phyloP scores from a whole-genome alignment of 352 stramenopile species.

The Globisporangium echinulatum region DNA sequence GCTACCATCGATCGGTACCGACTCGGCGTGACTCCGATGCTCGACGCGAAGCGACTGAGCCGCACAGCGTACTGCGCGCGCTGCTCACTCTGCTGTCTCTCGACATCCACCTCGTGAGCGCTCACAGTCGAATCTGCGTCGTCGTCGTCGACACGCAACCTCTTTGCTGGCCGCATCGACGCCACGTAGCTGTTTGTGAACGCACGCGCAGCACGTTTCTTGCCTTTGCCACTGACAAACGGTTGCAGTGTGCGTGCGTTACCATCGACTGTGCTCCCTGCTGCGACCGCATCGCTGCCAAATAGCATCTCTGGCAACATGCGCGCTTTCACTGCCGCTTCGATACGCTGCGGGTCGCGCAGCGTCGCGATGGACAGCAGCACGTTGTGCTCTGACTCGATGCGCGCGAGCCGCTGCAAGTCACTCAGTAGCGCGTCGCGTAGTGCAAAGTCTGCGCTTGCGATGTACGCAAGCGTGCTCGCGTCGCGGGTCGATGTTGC shows the following conservation, averaged over 20 bases:
- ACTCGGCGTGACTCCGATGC: slow-evolving; percentile 30
- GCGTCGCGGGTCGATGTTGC: slow-evolving; percentile 15
- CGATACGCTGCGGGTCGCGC: slow-evolving; percentile 31
- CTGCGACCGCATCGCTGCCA: slow-evolving; percentile 1
- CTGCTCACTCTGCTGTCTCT: slow-evolving; percentile 28
- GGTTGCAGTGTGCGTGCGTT: no score
- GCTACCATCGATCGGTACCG: slow-evolving; percentile 40
- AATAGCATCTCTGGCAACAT: slow-evolving; percentile 49
- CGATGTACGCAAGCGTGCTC: slow-evolving; percentile 14
- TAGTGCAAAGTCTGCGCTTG: slow-evolving; percentile 23
- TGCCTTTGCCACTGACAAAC: slow-evolving; percentile 10
- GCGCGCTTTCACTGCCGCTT: slow-evolving; percentile 32
- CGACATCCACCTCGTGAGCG: background rate
- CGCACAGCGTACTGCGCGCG: slow-evolving; percentile 31
- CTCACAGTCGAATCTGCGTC: background rate
- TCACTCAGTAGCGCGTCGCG: slow-evolving; percentile 26
- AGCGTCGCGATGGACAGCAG: slow-evolving; percentile 50
- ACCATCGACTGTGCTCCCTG: background rate
- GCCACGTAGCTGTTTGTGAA: no score
- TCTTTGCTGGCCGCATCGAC: no score
- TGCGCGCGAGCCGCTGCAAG: slow-evolving; percentile 34
- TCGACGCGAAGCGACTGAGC: slow-evolving; percentile 44
- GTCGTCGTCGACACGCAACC: no score
- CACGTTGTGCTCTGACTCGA: slow-evolving; percentile 43
- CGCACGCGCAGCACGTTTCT: slow-evolving; percentile 9